A percentile compares a stretch with the other conserved stretches of the same genome.
Conservation (phyloP, 306 rosid species). For the barrel medic (Medicago truncatula) region DNA sequence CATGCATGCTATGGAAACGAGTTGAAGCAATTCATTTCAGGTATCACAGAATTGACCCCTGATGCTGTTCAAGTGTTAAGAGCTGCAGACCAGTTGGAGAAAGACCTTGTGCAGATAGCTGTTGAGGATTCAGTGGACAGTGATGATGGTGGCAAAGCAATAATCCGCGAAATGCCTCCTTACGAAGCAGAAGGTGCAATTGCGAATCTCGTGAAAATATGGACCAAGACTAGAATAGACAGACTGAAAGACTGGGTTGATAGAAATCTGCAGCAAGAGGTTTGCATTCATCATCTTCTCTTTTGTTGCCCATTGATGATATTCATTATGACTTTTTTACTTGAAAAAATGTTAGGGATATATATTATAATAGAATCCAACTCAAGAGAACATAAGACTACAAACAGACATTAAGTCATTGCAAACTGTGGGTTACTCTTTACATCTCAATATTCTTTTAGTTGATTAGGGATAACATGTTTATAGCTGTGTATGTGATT, state of each 20-base stretch:
- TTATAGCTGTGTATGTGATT: conserved; percentile 19
- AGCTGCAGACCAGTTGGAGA: conserved; percentile 98
- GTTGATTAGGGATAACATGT: conserved; percentile 20
- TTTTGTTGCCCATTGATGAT: conserved; percentile 1
- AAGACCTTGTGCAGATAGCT: conserved; percentile 94
- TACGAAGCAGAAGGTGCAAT: conserved; percentile 92
- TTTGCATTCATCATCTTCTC: conserved; percentile 49
- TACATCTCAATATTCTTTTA: conserved; percentile 14
- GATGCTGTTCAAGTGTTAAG: conserved; percentile 93
- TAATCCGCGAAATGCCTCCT: conserved; percentile 99
- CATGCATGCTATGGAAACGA: conserved; percentile 93
- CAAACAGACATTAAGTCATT: neutral
- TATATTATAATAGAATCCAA: conserved; percentile 14
- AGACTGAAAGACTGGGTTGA: conserved; percentile 94
- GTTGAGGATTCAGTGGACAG: conserved; percentile 96
- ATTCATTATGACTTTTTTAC: conserved; percentile 32
- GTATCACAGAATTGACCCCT: conserved; percentile 88
- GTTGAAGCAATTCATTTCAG: conserved; percentile 82
- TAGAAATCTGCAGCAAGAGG: conserved; percentile 97
- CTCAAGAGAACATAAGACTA: neutral
- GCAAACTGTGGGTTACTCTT: conserved; percentile 13
- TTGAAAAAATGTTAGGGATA: conserved; percentile 3
- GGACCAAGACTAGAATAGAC: conserved; percentile 91
- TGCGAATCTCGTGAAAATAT: conserved; percentile 87
- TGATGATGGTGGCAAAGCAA: conserved; percentile 97